Base-by-base conservation (phyloP, 2,329 filamentous ascomycete species). In the Fusarium pseudonygamai region DNA sequence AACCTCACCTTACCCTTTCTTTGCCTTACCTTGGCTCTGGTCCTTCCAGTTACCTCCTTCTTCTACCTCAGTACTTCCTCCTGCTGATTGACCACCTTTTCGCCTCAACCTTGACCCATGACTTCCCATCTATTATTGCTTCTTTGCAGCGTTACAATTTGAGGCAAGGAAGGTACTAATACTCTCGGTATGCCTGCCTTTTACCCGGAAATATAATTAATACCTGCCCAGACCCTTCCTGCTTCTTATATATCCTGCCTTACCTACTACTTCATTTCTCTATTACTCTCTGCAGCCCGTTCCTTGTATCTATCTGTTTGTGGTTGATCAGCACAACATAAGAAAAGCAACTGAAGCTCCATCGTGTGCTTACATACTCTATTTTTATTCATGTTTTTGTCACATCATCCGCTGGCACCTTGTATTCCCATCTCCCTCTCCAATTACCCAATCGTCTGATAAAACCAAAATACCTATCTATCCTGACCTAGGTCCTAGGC, bases 181-280 rank as follows among this genome's bases (percentile, higher is more conserved):
- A 36, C 32, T 50, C 42, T 50, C 12, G 18, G 55, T 47, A 58
- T 56, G 36, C 30, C 47, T 64, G 43, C 50, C 28, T 52, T 64
- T 37, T 30, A 14, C 14, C 52, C 30, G 20, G 45, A 49, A 46
- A 64, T 73, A 75, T 69, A 69, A 69, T 69, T 69, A 69, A 69
- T 69, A 62, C 56, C 47, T 62, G 46, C 42, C 60, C 40, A 39
- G 62, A 40, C 37, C 53, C 67, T 52, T 64, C 46, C 16, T 39
- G 16, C 32, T 68, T 22, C 24, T n/a, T 39, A 16, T 24, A 43
- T 36, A 34, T 40, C 28, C 36, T 28, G 28, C 30, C 34, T 56
- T 46, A 15, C 45, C 26, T 30, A n/a, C 20, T 16, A n/a, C 26
- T 30, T 47, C 11, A 7, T 61, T 20, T 36, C 46, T 49, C 20